phyloP scores from a whole-genome alignment of 1,139 yeast genomes.

The Yamadazyma songkhlaensis region DNA sequence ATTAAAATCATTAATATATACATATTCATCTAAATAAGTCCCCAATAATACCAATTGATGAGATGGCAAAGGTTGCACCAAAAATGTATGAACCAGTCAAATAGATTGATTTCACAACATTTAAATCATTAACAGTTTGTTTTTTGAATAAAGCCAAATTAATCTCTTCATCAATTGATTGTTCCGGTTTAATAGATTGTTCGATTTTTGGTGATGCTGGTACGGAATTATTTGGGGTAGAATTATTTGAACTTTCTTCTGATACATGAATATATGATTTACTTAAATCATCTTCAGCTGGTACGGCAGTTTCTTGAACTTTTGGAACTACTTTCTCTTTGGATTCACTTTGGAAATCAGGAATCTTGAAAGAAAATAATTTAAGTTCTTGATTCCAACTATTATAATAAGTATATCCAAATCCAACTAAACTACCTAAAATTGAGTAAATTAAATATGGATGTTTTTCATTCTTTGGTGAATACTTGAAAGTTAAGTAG shows the following conservation, averaged over 20 bases:
- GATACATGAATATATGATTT: conserved; percentile 52
- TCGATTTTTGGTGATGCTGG: conserved; percentile 30
- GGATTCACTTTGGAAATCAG: background rate
- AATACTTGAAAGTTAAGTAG: conserved; percentile 37
- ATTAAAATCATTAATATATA: conserved; percentile 1
- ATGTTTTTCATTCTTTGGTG: conserved; percentile 47
- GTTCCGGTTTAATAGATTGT: conserved; percentile 3
- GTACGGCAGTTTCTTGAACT: conserved; percentile 5
- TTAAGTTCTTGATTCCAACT: conserved; percentile 16
- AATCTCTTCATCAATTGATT: conserved; percentile 39
- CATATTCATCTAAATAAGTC: conserved; percentile 24
- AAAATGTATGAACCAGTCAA: conserved; percentile 35
- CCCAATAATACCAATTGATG: conserved; percentile 49
- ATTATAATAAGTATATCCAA: conserved; percentile 23
- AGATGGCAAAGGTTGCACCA: conserved; percentile 41
- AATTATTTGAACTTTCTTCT: conserved; percentile 36
- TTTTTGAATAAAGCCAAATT: conserved; percentile 40
- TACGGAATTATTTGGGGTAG: conserved; percentile 21
- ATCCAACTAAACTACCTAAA: conserved; percentile 42
- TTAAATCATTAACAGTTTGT: conserved; percentile 32
- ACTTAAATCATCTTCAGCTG: conserved; percentile 37
- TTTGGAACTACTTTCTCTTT: background rate
- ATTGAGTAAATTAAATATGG: conserved; percentile 58
- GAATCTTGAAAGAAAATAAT: conserved; percentile 14
- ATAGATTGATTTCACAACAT: conserved; percentile 29